Evolutionary conservation across 2,329 filamentous ascomycete species (phyloP), one percentile per base, ranked within the genome.

Genomic region (Trematosphaeria pertusa): DNA sequence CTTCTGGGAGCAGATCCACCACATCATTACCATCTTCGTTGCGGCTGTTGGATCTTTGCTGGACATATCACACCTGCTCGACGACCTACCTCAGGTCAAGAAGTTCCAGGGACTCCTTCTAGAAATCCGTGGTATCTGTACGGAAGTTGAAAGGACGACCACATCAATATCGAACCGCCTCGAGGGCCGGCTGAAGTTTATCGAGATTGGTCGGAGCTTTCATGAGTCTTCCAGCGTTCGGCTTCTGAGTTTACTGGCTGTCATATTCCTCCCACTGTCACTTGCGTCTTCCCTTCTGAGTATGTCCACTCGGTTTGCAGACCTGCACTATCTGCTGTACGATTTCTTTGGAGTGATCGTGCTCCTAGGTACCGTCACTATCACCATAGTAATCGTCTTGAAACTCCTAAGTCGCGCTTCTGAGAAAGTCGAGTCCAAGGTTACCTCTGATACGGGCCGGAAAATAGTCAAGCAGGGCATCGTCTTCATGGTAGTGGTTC

Each of bases 311-410:
- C 34, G 41, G 2, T 20, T 45, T 7, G 26, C n/a, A 18, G 36
- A 45, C 3, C 35, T 45, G 11, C 43, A 45, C 18, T 39, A 21
- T 11, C 24, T 45, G 4, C 28, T 42, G 17, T 43, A 38, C 38
- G 48, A 51, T 31, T 51, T 51, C 20, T 41, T 31, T 15, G 48
- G 48, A 10, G 39, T 51, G 2, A 21, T 51, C 9, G 28, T 51
- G 2, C 22, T 51, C 17, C 28, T 51, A 7, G 39, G 19, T 4
- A 37, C 38, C 2, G n/a, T n/a, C n/a, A n/a, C n/a, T n/a, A n/a
- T 44, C 7, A 36, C 37, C 2, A n/a, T 47, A 1, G 7, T 34
- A 2, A 34, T 47, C n/a, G 3, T 47, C 9, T 15, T 37, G 6
- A n/a, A n/a, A n/a, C n/a, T n/a, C n/a, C n/a, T n/a, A n/a, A n/a